Percentiles rank a stretch among this genome's conserved stretches.
These are phyloP conservation scores for Leptodontidium sp. DNA, from an alignment of 2,329 filamentous ascomycete genomes.

Conservation along the genomic window DNA sequence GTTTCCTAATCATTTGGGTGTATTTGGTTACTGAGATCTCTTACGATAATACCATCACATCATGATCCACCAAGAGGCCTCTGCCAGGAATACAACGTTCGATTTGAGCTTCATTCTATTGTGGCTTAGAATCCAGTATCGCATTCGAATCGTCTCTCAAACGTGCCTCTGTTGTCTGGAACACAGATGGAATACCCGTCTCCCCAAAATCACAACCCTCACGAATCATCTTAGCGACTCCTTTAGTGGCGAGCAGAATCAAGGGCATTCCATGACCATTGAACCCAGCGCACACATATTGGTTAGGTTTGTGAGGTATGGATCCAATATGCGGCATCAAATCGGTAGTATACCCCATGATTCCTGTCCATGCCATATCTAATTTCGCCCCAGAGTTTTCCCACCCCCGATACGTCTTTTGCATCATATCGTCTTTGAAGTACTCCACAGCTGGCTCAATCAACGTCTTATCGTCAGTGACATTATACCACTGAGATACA, in stretches of 20 bases:
- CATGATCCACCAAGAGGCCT: background rate
- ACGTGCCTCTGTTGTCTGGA: slow-evolving; percentile 22
- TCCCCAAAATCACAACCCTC: slow-evolving; percentile 22
- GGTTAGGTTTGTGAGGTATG: too few species aligned
- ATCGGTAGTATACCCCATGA: too few species aligned
- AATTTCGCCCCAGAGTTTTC: too few species aligned
- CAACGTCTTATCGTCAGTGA: too few species aligned
- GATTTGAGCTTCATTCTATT: background rate
- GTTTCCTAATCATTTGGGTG: background rate
- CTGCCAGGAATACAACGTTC: background rate
- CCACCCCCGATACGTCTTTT: too few species aligned
- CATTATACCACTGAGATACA: too few species aligned
- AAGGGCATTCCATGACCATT: slow-evolving; percentile 26
- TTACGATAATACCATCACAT: background rate
- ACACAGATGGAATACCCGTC: slow-evolving; percentile 21
- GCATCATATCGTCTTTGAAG: too few species aligned
- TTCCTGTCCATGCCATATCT: too few species aligned
- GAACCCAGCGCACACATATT: background rate
- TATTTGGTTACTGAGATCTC: background rate
- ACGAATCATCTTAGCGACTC: slow-evolving; percentile 28
- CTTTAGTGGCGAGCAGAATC: slow-evolving; percentile 23
- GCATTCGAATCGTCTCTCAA: slow-evolving; percentile 21
- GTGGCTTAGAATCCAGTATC: slow-evolving; percentile 23
- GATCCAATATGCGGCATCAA: too few species aligned
- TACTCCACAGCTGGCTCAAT: too few species aligned